phyloP scores from a whole-genome alignment of 1,139 yeast species.

The Zygoascus sp. region DNA sequence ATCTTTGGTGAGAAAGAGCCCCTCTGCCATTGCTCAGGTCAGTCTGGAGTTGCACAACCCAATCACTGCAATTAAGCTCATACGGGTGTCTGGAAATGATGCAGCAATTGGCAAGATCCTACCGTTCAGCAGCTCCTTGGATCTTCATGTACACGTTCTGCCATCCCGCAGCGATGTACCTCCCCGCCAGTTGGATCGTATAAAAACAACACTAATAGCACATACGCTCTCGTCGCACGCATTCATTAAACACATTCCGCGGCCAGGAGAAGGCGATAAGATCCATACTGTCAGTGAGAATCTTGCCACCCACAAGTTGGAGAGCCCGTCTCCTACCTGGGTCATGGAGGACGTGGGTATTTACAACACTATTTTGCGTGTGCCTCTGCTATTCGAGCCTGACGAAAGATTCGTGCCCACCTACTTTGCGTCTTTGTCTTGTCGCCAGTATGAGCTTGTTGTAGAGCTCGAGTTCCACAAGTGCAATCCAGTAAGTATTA shows the following conservation, averaged over 20 bases:
- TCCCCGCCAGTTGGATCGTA: neutral
- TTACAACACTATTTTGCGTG: neutral
- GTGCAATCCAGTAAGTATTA: neutral
- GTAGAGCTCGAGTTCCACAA: slow-evolving; percentile 3
- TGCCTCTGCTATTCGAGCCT: neutral
- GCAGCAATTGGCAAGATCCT: neutral
- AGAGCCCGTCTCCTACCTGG: slow-evolving; percentile 5
- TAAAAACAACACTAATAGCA: neutral
- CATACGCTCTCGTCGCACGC: slow-evolving; percentile 8
- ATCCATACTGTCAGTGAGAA: slow-evolving; percentile 5
- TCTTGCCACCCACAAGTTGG: neutral
- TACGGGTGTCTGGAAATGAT: neutral
- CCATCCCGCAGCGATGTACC: neutral
- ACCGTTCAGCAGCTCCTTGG: slow-evolving; percentile 3
- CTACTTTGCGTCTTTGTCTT: slow-evolving; percentile 8
- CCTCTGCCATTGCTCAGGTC: neutral
- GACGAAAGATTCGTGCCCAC: slow-evolving; percentile 8
- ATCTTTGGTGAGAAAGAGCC: too few species aligned
- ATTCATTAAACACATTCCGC: slow-evolving; percentile 6
- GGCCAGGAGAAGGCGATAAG: slow-evolving; percentile 2
- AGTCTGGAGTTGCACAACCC: neutral
- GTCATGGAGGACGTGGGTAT: neutral
- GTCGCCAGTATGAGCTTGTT: slow-evolving; percentile 9
- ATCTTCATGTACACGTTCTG: neutral
- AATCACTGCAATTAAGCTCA: neutral